Base-by-base conservation (phyloP, 805 yeast genomes). In the Kuraishia floccosa region DNA sequence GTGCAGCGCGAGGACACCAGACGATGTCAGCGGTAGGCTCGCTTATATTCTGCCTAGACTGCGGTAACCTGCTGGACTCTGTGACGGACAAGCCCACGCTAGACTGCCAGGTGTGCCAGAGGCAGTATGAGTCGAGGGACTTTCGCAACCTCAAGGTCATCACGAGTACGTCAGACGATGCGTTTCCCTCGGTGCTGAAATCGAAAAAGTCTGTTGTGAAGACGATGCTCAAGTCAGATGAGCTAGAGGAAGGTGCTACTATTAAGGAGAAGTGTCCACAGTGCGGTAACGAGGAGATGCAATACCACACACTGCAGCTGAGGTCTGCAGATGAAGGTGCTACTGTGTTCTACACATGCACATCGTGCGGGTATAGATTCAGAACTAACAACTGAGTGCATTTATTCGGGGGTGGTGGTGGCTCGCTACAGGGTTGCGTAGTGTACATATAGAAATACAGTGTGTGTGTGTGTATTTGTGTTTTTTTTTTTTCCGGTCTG, bases 311-410 rank as follows among this genome's bases (percentile, higher is more conserved):
- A 4, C 64, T 91, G 43, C 99, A 91, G 58, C 68, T 91, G 45
- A 76, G 99, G 60, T 82, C 95, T 33, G 99, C 98, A 1, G 99
- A 91, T 68, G 99, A 91, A 68, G 99, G 98, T 68, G 94, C 98
- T 18, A 91, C 99, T 7, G 97, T 91, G 22, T 91, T 91, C 53
- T 93, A 91, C 60, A 89, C 98, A 1, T 91, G 98, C 64, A 79
- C 94, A 1, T 61, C 70, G 25, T 91, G 99, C 68, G 86, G 87
- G 26, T 85, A 89, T 68, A 76, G 84, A 47, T 87, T 83, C 65
- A 79, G 96, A 63, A 87, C 96, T 23, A 89, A 91, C 56, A 91
- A 91, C 16, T 15, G 17, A 7, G 6, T 24, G 17, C 17, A 24
- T 24, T 24, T 7, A 24, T 10, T 6, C 10, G 17, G 17, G 17